These are phyloP conservation scores for Plasmodium gallinaceum DNA, from an alignment of 169 alveolate species.

Conservation along the genomic window DNA sequence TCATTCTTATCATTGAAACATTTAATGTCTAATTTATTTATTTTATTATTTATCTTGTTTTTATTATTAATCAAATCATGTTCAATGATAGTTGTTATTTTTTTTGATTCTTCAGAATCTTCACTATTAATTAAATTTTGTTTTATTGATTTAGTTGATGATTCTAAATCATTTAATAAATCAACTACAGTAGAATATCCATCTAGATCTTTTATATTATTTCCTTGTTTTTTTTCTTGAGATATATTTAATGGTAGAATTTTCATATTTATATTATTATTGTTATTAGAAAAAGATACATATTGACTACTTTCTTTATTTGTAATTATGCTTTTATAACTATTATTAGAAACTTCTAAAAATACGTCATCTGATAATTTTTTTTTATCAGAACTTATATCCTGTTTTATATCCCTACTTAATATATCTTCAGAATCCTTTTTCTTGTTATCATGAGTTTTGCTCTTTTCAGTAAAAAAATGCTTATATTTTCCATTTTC, in stretches of 20 bases:
- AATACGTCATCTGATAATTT: neutral
- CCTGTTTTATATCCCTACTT: neutral
- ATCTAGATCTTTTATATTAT: neutral
- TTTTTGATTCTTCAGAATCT: neutral
- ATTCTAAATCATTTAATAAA: conserved; percentile 14
- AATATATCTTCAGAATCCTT: neutral
- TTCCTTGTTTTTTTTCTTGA: neutral
- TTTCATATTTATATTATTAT: neutral
- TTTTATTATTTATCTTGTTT: neutral
- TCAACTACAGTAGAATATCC: neutral
- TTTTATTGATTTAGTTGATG: neutral
- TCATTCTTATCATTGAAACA: neutral
- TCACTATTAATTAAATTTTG: neutral
- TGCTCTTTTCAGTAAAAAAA: neutral
- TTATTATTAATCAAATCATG: neutral
- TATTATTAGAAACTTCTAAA: neutral
- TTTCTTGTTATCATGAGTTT: neutral
- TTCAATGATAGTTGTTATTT: neutral
- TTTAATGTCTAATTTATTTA: neutral
- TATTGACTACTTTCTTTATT: neutral
- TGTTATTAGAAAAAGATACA: neutral
- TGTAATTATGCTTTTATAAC: neutral
- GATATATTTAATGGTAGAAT: neutral
- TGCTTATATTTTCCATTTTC: neutral
- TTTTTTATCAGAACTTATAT: neutral